Evolutionary conservation across 176 grass and related monocot genomes (phyloP), one percentile per base, ranked within the genome.

Genomic region (Carex littledalei): DNA sequence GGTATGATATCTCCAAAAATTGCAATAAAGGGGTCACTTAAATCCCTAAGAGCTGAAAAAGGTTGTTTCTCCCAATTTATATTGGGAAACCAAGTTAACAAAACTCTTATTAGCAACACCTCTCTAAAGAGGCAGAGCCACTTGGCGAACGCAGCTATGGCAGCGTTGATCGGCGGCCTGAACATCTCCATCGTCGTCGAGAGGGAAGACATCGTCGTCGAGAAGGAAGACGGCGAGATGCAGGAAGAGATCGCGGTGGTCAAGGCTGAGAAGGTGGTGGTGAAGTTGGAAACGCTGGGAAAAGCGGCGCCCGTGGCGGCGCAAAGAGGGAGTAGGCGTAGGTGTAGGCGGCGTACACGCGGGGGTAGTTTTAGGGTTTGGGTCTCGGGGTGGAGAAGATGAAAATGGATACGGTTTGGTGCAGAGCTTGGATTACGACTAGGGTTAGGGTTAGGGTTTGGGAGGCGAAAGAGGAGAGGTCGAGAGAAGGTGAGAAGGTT

Each of bases 21-120:
- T 4, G 92, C 92, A 41, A 98, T 92, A 63, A 92, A 98, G 8
- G 93, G 95, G 66, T 98, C 95, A 82, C 92, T 94, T 17, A 98
- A 89, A 83, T 95, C 92, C 13, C 93, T 85, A 63, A 98, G 80
- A 7, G 95, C 93, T 2, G 95, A 98, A 63, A 98, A 92, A 17
- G 95, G 93, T 76, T 95, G 95, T 32, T 91, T 93, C 24, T 98
- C 95, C 95, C 95, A 98, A 31, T 92, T 92, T 68, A 98, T 87
- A 88, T 98, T 95, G 76, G 95, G 95, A 86, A 98, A 98, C 95
- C 95, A 98, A 45, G 92, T 94, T 82, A 98, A 80, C 6, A 98
- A 86, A 12, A 98, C 95, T 24, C 93, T 91, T 6, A 98, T 91
- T 60, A 98, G 90, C 11, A 98, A 67, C 41, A 98, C 95, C 85